Percentiles rank a stretch among this genome's conserved stretches.
Evolutionary conservation across 177 flowering plant species (phyloP).

Genomic region (Vitis hybrid): DNA sequence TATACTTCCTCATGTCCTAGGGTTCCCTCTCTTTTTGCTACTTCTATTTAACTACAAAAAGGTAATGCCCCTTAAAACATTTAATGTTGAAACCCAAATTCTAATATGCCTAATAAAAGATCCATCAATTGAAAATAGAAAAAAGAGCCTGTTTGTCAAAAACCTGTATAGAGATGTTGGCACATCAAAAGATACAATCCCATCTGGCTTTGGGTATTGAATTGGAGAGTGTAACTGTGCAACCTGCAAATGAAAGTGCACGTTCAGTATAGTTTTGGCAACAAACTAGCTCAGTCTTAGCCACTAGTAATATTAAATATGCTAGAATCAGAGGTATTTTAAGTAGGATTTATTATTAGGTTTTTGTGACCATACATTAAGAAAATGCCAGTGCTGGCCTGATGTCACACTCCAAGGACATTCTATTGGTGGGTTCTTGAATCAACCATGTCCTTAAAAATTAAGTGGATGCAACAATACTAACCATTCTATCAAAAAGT

Average conservation of each 20-base stretch:
- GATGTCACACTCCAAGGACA: background rate
- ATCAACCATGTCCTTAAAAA: background rate
- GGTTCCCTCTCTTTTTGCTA: too few species aligned
- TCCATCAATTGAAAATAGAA: background rate
- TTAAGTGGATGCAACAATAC: background rate
- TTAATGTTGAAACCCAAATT: background rate
- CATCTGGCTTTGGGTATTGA: constrained; percentile 87
- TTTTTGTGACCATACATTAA: too few species aligned
- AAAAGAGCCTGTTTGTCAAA: constrained; percentile 5
- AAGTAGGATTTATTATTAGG: too few species aligned
- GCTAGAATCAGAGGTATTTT: too few species aligned
- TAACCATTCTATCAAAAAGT: background rate
- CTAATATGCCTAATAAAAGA: background rate
- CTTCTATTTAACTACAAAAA: too few species aligned
- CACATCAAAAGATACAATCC: constrained; percentile 80
- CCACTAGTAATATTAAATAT: too few species aligned
- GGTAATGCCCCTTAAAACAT: too few species aligned
- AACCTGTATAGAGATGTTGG: constrained; percentile 94
- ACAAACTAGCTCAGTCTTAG: background rate
- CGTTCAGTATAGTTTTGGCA: background rate
- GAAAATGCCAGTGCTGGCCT: too few species aligned
- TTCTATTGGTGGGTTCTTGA: background rate
- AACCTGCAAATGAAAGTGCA: constrained; percentile 42
- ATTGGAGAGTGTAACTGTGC: constrained; percentile 66
- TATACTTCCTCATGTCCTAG: too few species aligned